Percentiles rank a stretch among this genome's conserved stretches.
phyloP scores from a whole-genome alignment of 1,139 yeast genomes.

The Yamadazyma taylorii region DNA sequence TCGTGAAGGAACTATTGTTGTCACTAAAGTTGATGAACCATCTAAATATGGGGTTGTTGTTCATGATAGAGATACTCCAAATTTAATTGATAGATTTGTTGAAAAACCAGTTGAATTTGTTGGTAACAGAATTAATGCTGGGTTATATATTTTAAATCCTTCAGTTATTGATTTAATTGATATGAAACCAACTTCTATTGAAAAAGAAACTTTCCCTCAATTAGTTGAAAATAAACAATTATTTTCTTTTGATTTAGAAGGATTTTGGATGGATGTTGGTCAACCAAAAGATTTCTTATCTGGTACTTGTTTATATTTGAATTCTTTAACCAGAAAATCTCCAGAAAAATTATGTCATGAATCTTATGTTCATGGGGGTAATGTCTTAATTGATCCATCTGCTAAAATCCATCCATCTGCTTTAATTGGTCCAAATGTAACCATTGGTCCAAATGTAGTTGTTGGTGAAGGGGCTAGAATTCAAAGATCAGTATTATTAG shows the following conservation, averaged over 20 bases:
- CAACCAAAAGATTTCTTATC: slow-evolving; percentile 99
- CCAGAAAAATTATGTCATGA: slow-evolving; percentile 70
- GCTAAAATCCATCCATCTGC: slow-evolving; percentile 93
- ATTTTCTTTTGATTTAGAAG: slow-evolving; percentile 96
- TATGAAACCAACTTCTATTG: slow-evolving; percentile 97
- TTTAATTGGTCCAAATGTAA: slow-evolving; percentile 97
- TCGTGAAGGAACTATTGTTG: slow-evolving; percentile 97
- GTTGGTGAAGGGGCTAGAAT: slow-evolving; percentile 99
- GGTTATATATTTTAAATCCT: slow-evolving; percentile 95
- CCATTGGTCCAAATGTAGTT: slow-evolving; percentile 94
- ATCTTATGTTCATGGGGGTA: slow-evolving; percentile 76
- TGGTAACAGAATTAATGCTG: slow-evolving; percentile 97
- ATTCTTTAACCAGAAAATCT: slow-evolving; percentile 77
- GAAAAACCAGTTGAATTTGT: slow-evolving; percentile 99
- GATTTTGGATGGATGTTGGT: slow-evolving; percentile 99
- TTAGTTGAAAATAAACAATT: slow-evolving; percentile 86
- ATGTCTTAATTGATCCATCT: slow-evolving; percentile 91
- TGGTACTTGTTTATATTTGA: slow-evolving; percentile 91
- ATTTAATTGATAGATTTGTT: slow-evolving; percentile 96
- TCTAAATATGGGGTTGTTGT: slow-evolving; percentile 99
- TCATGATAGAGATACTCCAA: slow-evolving; percentile 88
- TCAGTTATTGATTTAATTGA: slow-evolving; percentile 94
- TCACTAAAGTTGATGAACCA: slow-evolving; percentile 99
- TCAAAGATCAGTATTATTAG: slow-evolving; percentile 89
- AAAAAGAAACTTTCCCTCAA: slow-evolving; percentile 98